Evolutionary conservation across 1,284 basidiomycete species (phyloP), one percentile per base, ranked within the genome.

Genomic region (Peniophora sp.): DNA sequence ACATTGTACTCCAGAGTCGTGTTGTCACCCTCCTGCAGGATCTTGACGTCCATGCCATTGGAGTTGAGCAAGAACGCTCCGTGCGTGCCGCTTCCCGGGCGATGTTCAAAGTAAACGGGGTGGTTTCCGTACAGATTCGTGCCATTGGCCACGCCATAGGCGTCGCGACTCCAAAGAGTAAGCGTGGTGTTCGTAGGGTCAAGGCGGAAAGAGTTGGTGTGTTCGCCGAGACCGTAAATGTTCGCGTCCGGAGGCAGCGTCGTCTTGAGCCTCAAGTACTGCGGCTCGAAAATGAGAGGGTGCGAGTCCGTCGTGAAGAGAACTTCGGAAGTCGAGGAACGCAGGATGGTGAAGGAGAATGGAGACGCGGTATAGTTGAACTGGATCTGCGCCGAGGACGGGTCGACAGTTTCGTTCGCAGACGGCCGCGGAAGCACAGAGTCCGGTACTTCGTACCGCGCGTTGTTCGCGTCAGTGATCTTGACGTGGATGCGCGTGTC

Each of bases 211-310:
- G 75, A 61, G 52, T 85, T 77, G 6, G 83, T 81, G 63, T 85
- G 81, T 61, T 91, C 87, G 19, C 87, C 88, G 3, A 91, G 73
- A 2, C 89, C 89, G 58, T 89, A 90, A 51, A 90, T 75, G 65
- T 90, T 87, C 41, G 87, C 78, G 36, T 77, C 67, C 6, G 61
- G 50, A 1, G 81, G 79, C 1, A 84, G 63, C 50, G 55, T 60
- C 22, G 79, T 81, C 64, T 81, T 81, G 50, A 89, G 63, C 52
- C 87, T 85, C 16, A 91, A 71, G 61, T 88, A 91, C 63, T 90
- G 89, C 14, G 84, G 79, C 61, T 90, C 86, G 57, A 87, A 89
- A 56, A 91, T 79, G 60, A 89, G 66, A 3, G 81, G 69, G 57
- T 81, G 73, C 2, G 68, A 69, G 1, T 67, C 70, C 2, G 87